These are phyloP conservation scores for Phyllosticta citribraziliensis DNA, from an alignment of 2,329 filamentous ascomycete species.

Conservation along the genomic window DNA sequence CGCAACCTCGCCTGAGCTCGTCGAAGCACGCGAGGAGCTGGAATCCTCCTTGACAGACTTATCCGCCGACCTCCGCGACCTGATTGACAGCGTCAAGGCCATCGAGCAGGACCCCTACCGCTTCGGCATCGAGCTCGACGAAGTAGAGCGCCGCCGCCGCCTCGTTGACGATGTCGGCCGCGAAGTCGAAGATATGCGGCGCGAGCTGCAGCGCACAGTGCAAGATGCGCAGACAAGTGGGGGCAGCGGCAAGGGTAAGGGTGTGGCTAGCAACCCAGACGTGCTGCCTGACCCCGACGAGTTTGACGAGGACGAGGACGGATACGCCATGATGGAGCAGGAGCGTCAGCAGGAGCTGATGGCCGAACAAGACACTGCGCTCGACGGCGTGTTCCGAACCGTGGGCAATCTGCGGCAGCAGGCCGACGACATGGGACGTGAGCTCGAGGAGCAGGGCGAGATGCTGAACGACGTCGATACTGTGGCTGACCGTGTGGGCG, in stretches of 20 bases:
- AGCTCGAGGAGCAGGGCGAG: constrained; percentile 88
- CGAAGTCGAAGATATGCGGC: constrained; percentile 82
- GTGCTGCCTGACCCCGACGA: constrained; percentile 16
- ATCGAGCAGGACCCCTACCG: constrained; percentile 79
- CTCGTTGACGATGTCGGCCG: constrained; percentile 82
- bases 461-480: constrained; percentile 80
- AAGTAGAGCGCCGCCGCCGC: constrained; percentile 68
- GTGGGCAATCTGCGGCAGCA: constrained; percentile 85
- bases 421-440: constrained; percentile 90
- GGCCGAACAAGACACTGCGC: constrained; percentile 84
- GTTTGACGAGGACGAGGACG: constrained; percentile 28
- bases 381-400: constrained; percentile 87
- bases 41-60: constrained; percentile 64
- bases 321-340: constrained; percentile 48
- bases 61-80: constrained; percentile 76
- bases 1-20: constrained; percentile 58
- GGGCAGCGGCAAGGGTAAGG: constrained; percentile 24
- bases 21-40: constrained; percentile 62
- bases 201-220: constrained; percentile 55
- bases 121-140: constrained; percentile 74
- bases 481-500: constrained; percentile 77
- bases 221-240: constrained; percentile 35
- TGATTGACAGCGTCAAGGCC: constrained; percentile 75
- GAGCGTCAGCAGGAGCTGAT: constrained; percentile 86
- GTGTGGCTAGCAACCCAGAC: constrained; percentile 29